These are phyloP conservation scores for Solanum rostratum DNA, from an alignment of 257 asterid genomes.

Conservation along the genomic window DNA sequence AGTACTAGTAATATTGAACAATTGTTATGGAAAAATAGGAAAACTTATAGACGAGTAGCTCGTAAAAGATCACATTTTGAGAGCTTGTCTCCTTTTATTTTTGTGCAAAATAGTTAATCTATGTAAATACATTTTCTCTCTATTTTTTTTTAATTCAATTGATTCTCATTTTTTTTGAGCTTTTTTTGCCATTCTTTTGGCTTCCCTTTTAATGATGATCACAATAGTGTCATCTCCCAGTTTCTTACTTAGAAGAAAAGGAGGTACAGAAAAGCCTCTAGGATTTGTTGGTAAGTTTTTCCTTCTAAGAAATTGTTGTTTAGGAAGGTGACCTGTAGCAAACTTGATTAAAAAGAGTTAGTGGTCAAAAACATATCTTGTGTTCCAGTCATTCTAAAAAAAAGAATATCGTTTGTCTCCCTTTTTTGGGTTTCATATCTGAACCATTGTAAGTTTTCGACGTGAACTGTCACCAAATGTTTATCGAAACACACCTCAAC, in stretches of 20 bases:
- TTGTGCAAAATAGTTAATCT: constrained; percentile 24
- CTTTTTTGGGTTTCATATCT: too few species aligned
- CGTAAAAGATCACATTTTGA: constrained; percentile 45
- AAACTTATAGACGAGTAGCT: constrained; percentile 57
- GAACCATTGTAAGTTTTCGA: too few species aligned
- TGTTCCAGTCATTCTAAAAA: too few species aligned
- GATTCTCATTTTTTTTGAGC: constrained; percentile 17
- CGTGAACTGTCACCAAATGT: too few species aligned
- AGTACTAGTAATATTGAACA: constrained; percentile 21
- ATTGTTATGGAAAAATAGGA: constrained; percentile 59
- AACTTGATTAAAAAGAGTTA: background rate
- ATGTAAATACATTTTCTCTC: background rate
- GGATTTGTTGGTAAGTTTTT: background rate
- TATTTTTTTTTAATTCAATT: constrained; percentile 33
- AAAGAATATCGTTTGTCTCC: too few species aligned
- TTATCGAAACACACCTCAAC: too few species aligned
- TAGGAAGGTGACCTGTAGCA: background rate
- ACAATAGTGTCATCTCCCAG: background rate
- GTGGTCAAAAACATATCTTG: too few species aligned
- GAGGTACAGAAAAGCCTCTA: background rate
- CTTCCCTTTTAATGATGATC: background rate
- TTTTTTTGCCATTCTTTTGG: background rate
- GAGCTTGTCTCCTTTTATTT: constrained; percentile 52
- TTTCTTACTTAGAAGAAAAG: background rate
- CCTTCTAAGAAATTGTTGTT: background rate